Evolutionary conservation across 1,139 yeast species (phyloP), one percentile per base, ranked within the genome.

Genomic region (Taphrina sp.): DNA sequence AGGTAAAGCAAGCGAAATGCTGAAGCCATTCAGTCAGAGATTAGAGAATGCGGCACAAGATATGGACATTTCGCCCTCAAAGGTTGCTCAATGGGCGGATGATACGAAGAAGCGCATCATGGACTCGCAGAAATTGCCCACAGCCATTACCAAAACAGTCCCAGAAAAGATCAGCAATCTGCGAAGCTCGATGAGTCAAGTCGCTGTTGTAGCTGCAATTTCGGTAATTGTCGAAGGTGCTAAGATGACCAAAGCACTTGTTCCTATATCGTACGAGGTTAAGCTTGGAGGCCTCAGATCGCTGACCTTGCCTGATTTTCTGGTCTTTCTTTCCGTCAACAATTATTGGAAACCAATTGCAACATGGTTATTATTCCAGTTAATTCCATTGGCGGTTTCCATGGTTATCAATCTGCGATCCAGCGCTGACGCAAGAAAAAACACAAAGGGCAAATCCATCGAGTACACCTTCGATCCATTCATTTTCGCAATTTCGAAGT

Each of bases 311-410:
- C 58, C 58, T 4, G 58, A 56, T 17, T n/a, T 56, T n/a, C 19
- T 39, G 28, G 56, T 56, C 31, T 22, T 56, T 31, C 45, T 53
- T 29, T 51, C 57, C 16, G 55, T 36, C 26, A 43, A 56, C 29
- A n/a, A 28, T 5, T 56, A 53, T 35, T 56, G 58, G 58, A 52
- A 33, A 17, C 58, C 58, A 3, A 28, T 56, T 22, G 14, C 52
- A 19, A 42, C 51, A 16, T 56, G 58, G 58, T 23, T 38, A 20
- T 26, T 46, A n/a, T 36, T 51, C 31, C 49, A 47, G 16, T 10
- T 56, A 26, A 23, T 56, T 29, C 58, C 58, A 16, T 36, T 51
- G 23, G 17, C 52, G 31, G 17, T 39, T 14, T 52, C 58, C 35
- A 23, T 22, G 12, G 20, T 52, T 23, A 41, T 56, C 49, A 56